A percentile compares a stretch with the other conserved stretches of the same genome.
These are phyloP conservation scores for Ceriops zippeliana DNA, from an alignment of 345 rosid species.

Conservation along the genomic window DNA sequence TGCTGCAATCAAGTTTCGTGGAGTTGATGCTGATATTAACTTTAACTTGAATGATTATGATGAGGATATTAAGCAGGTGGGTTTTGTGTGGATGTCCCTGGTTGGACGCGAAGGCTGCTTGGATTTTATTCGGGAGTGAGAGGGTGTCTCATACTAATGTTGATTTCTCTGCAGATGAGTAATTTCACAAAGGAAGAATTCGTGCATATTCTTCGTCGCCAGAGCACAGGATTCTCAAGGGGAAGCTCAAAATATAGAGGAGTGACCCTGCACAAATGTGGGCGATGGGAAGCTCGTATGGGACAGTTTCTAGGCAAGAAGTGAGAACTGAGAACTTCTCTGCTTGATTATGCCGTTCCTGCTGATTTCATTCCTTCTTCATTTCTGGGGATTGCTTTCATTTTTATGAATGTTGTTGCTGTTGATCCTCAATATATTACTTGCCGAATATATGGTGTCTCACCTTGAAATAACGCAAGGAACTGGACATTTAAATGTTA, in stretches of 20 bases:
- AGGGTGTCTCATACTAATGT: neutral
- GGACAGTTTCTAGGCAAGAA: conserved; percentile 2
- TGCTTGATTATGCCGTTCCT: neutral
- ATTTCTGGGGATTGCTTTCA: neutral
- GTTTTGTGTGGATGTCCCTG: conserved; percentile 2
- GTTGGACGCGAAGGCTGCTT: neutral
- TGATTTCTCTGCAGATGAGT: neutral
- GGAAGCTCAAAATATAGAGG: conserved; percentile 5
- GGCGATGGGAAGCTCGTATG: conserved; percentile 6
- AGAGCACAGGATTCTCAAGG: neutral
- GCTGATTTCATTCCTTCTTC: neutral
- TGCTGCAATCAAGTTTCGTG: conserved; percentile 81
- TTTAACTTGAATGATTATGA: conserved; percentile 55
- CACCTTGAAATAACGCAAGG: neutral
- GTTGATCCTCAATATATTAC: neutral
- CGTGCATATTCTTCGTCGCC: neutral
- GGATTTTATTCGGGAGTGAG: neutral
- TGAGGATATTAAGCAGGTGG: conserved; percentile 67
- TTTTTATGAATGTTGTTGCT: neutral
- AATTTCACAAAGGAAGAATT: neutral
- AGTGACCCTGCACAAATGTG: neutral
- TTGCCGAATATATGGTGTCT: neutral
- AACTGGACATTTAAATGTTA: conserved; percentile 13
- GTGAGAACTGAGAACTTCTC: conserved; percentile 1
- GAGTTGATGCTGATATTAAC: conserved; percentile 79